phyloP scores from a whole-genome alignment of 768 basidiomycete genomes.

The Nidularia sp. region DNA sequence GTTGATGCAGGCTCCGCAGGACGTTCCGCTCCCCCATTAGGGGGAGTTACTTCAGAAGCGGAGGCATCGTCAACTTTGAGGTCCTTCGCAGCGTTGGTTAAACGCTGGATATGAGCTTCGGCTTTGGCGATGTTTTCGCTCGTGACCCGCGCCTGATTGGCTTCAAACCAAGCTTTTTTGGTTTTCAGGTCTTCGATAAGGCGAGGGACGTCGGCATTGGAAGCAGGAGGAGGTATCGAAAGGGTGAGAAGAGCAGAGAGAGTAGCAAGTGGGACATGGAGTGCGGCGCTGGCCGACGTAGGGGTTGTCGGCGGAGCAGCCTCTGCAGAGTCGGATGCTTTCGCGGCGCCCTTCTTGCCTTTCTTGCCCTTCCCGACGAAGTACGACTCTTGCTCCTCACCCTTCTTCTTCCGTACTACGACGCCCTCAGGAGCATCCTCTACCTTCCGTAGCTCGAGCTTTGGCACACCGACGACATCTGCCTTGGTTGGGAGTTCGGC shows the following conservation, averaged over 20 bases:
- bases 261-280: slow-evolving; percentile 82
- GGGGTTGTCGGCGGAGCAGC: slow-evolving; percentile 19
- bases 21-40: slow-evolving; percentile 32
- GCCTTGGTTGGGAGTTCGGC: slow-evolving; percentile 26
- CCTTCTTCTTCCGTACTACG: slow-evolving; percentile 88
- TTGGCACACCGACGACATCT: slow-evolving; percentile 63
- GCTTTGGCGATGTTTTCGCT: slow-evolving; percentile 79
- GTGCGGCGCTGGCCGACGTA: slow-evolving; percentile 18
- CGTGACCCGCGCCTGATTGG: slow-evolving; percentile 81
- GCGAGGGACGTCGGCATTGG: slow-evolving; percentile 71
- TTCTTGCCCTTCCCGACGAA: slow-evolving; percentile 68
- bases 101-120: slow-evolving; percentile 66
- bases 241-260: slow-evolving; percentile 83
- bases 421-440: slow-evolving; percentile 67
- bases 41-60: slow-evolving; percentile 25
- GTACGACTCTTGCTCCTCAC: slow-evolving; percentile 76
- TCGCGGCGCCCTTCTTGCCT: slow-evolving; percentile 52
- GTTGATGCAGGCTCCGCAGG: slow-evolving; percentile 44
- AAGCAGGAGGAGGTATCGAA: slow-evolving; percentile 87
- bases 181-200: slow-evolving; percentile 87
- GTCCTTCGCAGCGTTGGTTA: slow-evolving; percentile 40
- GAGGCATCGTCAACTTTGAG: slow-evolving; percentile 22
- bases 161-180: slow-evolving; percentile 94
- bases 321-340: slow-evolving; percentile 31
- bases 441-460: slow-evolving; percentile 83